phyloP scores from a whole-genome alignment of 2,329 filamentous ascomycete genomes.

The Sphaceloma murrayae region DNA sequence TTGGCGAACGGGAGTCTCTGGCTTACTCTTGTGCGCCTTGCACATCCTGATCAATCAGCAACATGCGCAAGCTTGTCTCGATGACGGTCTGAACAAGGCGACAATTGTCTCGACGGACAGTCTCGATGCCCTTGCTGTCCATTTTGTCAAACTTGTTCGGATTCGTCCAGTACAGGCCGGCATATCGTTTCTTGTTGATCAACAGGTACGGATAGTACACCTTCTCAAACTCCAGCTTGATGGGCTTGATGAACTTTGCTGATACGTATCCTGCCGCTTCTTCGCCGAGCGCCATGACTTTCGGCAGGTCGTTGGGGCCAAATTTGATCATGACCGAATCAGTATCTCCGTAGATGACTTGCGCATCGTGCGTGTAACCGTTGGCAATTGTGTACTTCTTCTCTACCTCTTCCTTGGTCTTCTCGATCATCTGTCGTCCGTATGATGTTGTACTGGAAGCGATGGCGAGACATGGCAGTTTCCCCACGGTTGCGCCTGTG shows the following conservation, averaged over 20 bases:
- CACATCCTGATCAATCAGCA: conserved; percentile 86
- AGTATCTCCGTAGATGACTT: conserved; percentile 97
- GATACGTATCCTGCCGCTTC: conserved; percentile 86
- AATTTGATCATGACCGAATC: conserved; percentile 99
- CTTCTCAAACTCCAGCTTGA: conserved; percentile 99
- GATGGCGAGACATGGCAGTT: conserved; percentile 87
- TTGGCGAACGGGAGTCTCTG: background rate
- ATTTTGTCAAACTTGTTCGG: conserved; percentile 96
- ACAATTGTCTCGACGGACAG: conserved; percentile 93
- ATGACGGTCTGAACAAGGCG: conserved; percentile 92
- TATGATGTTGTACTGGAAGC: conserved; percentile 96
- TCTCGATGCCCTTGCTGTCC: conserved; percentile 99
- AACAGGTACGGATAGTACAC: conserved; percentile 96
- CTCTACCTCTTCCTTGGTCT: conserved; percentile 93
- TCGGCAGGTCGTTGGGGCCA: conserved; percentile 72
- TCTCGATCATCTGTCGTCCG: conserved; percentile 97
- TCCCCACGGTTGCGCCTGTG: conserved; percentile 91
- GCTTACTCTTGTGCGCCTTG: conserved; percentile 86
- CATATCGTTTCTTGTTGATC: conserved; percentile 99
- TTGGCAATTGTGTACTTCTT: conserved; percentile 82
- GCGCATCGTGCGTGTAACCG: conserved; percentile 85
- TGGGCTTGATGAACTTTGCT: conserved; percentile 85
- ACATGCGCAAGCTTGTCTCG: conserved; percentile 90
- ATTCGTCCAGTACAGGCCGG: conserved; percentile 94
- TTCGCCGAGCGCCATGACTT: conserved; percentile 90